A percentile compares a stretch with the other conserved stretches of the same genome.
phyloP scores from a whole-genome alignment of 176 grass and related monocot species.

The Pharus latifolius region DNA sequence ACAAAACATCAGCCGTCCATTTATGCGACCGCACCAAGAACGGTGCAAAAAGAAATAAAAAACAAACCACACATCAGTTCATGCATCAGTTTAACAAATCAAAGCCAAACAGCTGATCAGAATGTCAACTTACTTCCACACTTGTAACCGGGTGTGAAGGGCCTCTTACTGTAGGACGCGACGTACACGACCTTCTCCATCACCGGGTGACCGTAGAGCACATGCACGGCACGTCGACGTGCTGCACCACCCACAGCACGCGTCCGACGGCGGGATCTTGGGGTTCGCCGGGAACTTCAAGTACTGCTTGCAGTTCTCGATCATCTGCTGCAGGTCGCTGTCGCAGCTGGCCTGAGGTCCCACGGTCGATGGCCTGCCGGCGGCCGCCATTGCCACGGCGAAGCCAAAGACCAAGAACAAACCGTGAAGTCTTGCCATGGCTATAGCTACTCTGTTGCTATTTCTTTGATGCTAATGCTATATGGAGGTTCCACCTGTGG shows the following conservation, averaged over 20 bases:
- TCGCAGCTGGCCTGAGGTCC: neutral
- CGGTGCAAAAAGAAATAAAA: neutral
- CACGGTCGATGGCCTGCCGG: neutral
- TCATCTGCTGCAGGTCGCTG: neutral
- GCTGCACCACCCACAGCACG: constrained; percentile 12
- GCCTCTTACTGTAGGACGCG: neutral
- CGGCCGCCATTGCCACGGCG: neutral
- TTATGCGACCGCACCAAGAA: neutral
- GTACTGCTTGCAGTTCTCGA: constrained; percentile 1
- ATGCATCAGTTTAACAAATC: too few species aligned
- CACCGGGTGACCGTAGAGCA: constrained; percentile 19
- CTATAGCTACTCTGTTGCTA: neutral
- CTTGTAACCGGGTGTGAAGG: neutral
- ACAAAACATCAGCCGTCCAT: neutral
- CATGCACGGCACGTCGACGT: constrained; percentile 1
- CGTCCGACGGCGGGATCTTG: constrained; percentile 23
- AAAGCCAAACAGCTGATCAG: too few species aligned
- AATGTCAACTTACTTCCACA: neutral
- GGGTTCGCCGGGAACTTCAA: neutral
- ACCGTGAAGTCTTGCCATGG: neutral
- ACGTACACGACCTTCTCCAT: constrained; percentile 45
- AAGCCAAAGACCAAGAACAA: constrained; percentile 2
- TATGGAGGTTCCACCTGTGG: neutral
- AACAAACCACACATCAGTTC: neutral
- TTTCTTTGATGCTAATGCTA: neutral